These are phyloP conservation scores for Rhynchospora breviuscula DNA, from an alignment of 176 grass and related monocot genomes.

Conservation along the genomic window DNA sequence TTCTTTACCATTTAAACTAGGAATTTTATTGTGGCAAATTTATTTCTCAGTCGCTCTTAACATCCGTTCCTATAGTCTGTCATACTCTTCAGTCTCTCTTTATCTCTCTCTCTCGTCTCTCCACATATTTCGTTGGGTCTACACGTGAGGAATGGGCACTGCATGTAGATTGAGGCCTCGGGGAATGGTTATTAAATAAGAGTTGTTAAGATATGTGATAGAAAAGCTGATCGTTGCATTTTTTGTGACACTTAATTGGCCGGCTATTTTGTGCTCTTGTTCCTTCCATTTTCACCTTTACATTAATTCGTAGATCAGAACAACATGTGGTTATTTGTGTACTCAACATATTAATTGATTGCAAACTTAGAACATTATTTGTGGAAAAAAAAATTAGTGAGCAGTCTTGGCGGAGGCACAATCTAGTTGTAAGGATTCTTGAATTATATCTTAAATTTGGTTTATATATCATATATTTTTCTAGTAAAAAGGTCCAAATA, in stretches of 20 bases:
- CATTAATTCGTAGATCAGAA: conserved; percentile 14
- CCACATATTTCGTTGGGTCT: background rate
- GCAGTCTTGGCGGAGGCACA: too few species aligned
- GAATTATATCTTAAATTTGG: too few species aligned
- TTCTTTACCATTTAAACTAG: conserved; percentile 26
- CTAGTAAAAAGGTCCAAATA: too few species aligned
- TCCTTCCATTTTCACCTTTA: conserved; percentile 1
- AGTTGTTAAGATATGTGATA: conserved; percentile 3
- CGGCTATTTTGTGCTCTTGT: background rate
- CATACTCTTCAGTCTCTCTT: conserved; percentile 6
- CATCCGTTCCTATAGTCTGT: background rate
- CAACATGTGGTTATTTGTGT: background rate
- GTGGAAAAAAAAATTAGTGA: background rate
- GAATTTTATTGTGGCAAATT: conserved; percentile 2
- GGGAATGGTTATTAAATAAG: background rate
- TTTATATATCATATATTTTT: too few species aligned
- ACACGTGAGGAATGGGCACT: conserved; percentile 17
- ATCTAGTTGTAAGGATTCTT: too few species aligned
- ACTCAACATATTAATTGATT: background rate
- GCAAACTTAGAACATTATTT: background rate
- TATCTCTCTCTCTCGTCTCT: background rate
- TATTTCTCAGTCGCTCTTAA: background rate
- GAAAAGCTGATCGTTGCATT: conserved; percentile 6
- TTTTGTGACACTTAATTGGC: conserved; percentile 3
- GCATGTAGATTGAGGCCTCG: background rate